phyloP scores from a whole-genome alignment of 345 rosid genomes.

The Syzygium aromaticum region DNA sequence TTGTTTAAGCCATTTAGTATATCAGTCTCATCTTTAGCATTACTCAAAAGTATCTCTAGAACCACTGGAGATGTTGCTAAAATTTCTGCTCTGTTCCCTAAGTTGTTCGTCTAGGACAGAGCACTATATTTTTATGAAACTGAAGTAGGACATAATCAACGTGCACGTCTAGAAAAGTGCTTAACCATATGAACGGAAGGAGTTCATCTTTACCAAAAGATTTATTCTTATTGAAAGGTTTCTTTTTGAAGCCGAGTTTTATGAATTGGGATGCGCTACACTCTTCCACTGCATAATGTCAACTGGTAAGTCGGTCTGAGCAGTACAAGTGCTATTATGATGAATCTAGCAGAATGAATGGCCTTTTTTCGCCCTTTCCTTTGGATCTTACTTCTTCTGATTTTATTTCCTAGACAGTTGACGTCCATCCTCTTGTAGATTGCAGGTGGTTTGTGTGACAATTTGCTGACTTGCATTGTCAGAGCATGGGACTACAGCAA shows the following conservation, averaged over 20 bases:
- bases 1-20: background rate
- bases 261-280: background rate
- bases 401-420: no score
- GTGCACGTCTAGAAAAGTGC: background rate
- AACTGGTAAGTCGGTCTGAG: no score
- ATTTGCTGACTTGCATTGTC: background rate
- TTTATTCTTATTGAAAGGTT: background rate
- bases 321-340: no score
- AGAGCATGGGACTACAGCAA: constrained; percentile 1
- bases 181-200: background rate
- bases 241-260: background rate
- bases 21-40: background rate
- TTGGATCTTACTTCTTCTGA: background rate
- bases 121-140: background rate
- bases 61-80: background rate
- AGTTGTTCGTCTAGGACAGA: background rate
- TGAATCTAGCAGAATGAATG: background rate
- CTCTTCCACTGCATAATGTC: background rate
- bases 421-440: background rate
- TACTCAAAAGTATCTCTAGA: background rate
- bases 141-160: background rate
- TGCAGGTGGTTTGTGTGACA: background rate
- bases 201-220: background rate
- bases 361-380: background rate
- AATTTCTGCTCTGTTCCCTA: background rate